Percentiles rank a stretch among this genome's conserved stretches.
Conservation (phyloP, 2,329 filamentous ascomycete species). For the Calonectria henricotiae region DNA sequence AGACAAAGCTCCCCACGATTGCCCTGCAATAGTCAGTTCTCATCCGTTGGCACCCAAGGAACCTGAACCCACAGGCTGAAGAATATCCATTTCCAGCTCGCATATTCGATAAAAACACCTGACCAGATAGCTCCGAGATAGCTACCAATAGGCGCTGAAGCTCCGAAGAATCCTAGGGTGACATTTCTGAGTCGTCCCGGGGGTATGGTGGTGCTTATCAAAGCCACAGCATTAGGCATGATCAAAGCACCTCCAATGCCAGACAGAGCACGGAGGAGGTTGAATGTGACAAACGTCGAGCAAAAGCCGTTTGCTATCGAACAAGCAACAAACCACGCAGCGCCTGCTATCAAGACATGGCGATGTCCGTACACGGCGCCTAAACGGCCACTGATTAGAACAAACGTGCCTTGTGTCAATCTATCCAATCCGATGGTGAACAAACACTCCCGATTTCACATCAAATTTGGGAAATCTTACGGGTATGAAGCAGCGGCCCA, state of each 20-base stretch:
- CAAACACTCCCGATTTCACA: background rate
- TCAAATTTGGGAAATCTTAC: background rate
- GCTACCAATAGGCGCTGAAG: slow-evolving; percentile 64
- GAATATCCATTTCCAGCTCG: slow-evolving; percentile 62
- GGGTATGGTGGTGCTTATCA: slow-evolving; percentile 64
- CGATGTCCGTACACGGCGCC: background rate
- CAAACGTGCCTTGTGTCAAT: slow-evolving; percentile 8
- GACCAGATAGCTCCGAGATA: slow-evolving; percentile 62
- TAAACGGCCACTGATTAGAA: background rate
- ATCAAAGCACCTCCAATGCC: slow-evolving; percentile 66
- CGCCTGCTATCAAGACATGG: background rate
- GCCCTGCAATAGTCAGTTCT: background rate
- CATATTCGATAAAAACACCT: slow-evolving; percentile 55
- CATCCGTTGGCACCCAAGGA: background rate
- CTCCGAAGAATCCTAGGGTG: slow-evolving; percentile 65
- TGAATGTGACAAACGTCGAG: slow-evolving; percentile 60
- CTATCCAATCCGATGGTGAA: background rate
- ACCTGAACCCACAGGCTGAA: slow-evolving; percentile 56
- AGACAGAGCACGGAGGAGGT: slow-evolving; percentile 62
- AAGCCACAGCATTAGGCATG: slow-evolving; percentile 68
- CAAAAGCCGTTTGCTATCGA: slow-evolving; percentile 63
- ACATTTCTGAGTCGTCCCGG: slow-evolving; percentile 65
- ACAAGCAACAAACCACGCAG: slow-evolving; percentile 53
- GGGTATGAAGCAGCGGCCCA: slow-evolving; percentile 3
- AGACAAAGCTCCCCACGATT: background rate